Evolutionary conservation across 441 rosid genomes (phyloP).

Genomic region (Erysimum pusillum): DNA sequence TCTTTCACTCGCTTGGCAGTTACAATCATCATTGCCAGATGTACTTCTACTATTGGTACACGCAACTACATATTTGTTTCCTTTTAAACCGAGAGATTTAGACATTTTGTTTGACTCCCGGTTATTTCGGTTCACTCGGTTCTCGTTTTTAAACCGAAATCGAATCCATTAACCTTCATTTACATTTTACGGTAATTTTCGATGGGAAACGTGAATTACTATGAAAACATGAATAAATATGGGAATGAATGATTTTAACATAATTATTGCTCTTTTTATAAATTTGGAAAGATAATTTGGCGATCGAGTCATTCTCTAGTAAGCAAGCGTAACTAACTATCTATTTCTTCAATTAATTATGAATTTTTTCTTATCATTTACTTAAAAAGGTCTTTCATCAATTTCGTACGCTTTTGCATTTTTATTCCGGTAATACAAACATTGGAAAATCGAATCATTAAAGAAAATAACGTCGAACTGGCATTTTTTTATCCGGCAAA

Average conservation of each 20-base stretch:
- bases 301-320: constrained; percentile 47
- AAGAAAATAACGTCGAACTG: constrained; percentile 51
- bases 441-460: constrained; percentile 52
- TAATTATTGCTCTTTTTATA: constrained; percentile 35
- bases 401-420: constrained; percentile 25
- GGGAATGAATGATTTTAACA: constrained; percentile 35
- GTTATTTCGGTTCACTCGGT: constrained; percentile 25
- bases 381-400: constrained; percentile 33
- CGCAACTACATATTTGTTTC: constrained; percentile 5
- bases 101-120: constrained; percentile 43
- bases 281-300: constrained; percentile 43
- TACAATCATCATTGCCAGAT: constrained; percentile 53
- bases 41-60: constrained; percentile 22
- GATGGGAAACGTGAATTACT: background rate
- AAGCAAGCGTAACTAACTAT: constrained; percentile 24
- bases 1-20: constrained; percentile 49
- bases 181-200: background rate
- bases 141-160: constrained; percentile 34
- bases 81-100: background rate
- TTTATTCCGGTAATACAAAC: constrained; percentile 26
- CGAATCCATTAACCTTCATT: background rate
- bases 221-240: constrained; percentile 7
- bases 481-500: constrained; percentile 50
- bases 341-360: background rate
- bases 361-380: background rate